phyloP scores from a whole-genome alignment of 768 basidiomycete genomes.

The Leccinum uliginosum region DNA sequence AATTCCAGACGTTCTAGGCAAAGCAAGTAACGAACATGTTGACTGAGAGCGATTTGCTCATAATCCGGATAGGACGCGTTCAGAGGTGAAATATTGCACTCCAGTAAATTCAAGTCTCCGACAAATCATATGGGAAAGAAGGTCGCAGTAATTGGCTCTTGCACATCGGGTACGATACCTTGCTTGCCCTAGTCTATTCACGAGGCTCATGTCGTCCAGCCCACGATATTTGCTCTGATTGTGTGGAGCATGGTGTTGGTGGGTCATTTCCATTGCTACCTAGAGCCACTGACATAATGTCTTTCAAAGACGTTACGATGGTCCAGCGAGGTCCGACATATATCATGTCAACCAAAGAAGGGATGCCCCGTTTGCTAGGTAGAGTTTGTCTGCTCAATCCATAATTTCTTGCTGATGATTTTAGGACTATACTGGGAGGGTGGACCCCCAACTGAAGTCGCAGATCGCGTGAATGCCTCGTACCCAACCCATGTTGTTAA shows the following conservation, averaged over 20 bases:
- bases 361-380: constrained; percentile 29
- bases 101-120: constrained; percentile 50
- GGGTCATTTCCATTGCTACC: constrained; percentile 9
- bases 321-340: constrained; percentile 53
- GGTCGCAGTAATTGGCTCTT: constrained; percentile 64
- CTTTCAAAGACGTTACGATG: constrained; percentile 40
- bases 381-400: constrained; percentile 10
- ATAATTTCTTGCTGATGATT: not conserved
- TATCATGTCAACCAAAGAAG: constrained; percentile 43
- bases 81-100: constrained; percentile 61
- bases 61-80: constrained; percentile 43
- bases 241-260: constrained; percentile 43
- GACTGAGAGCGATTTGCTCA: not conserved
- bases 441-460: constrained; percentile 45
- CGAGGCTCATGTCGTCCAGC: constrained; percentile 22
- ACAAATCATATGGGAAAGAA: constrained; percentile 62
- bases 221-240: constrained; percentile 50
- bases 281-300: not conserved
- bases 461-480: constrained; percentile 50
- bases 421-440: constrained; percentile 41
- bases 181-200: not conserved
- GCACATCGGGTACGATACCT: constrained; percentile 49
- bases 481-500: constrained; percentile 35
- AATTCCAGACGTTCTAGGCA: constrained; percentile 42
- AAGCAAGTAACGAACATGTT: constrained; percentile 26